phyloP scores from a whole-genome alignment of 192 early-diverging fungal genomes.

The Powellomyces hirtus region DNA sequence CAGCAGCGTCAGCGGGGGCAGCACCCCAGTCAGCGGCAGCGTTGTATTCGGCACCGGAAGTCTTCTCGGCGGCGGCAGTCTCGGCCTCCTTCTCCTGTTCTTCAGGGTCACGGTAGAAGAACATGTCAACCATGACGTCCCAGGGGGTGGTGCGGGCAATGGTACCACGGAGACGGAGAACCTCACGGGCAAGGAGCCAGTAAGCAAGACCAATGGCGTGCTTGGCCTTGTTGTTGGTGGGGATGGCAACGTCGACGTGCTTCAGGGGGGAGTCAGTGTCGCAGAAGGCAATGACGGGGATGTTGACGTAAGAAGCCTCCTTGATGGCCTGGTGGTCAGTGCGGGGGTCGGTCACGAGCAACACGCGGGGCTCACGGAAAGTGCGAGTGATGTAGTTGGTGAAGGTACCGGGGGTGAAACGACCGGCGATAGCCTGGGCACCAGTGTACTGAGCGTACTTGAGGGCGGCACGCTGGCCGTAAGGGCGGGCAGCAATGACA shows the following conservation, averaged over 20 bases:
- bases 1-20: conserved; percentile 33
- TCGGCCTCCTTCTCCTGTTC: conserved; percentile 85
- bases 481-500: conserved; percentile 95
- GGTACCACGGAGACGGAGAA: conserved; percentile 95
- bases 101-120: conserved; percentile 99
- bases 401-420: conserved; percentile 99
- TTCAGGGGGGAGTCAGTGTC: conserved; percentile 96
- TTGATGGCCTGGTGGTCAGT: conserved; percentile 98
- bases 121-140: conserved; percentile 99
- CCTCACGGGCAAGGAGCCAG: conserved; percentile 98
- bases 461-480: conserved; percentile 97
- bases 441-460: conserved; percentile 99
- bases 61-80: conserved; percentile 56
- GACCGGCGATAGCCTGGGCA: conserved; percentile 97
- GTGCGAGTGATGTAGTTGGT: conserved; percentile 99
- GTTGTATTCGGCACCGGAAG: conserved; percentile 10
- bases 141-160: conserved; percentile 81
- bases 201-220: conserved; percentile 97
- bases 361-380: conserved; percentile 99
- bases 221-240: conserved; percentile 99
- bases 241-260: conserved; percentile 98
- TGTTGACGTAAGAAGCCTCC: conserved; percentile 99
- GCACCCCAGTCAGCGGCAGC: conserved; percentile 17
- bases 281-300: conserved; percentile 98
- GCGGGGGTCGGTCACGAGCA: conserved; percentile 96